A percentile compares a stretch with the other conserved stretches of the same genome.
Conservation (phyloP, 768 basidiomycete species). For the Mrakia gelida region DNA sequence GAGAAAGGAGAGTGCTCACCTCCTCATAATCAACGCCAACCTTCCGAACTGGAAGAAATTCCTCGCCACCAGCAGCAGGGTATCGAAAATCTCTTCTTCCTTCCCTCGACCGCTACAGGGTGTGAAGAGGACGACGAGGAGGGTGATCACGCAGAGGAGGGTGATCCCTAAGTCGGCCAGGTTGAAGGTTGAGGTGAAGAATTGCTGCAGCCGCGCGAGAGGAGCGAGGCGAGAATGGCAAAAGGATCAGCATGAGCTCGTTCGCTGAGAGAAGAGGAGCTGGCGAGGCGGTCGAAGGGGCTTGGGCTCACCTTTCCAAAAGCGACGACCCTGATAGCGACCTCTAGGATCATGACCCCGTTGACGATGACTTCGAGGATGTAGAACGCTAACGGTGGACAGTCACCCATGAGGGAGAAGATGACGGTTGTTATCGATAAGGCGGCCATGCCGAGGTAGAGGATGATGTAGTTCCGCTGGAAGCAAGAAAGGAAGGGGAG, state of each 20-base stretch:
- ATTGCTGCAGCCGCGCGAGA: conserved; percentile 62
- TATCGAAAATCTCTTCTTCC: conserved; percentile 83
- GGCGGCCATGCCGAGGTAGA: conserved; percentile 84
- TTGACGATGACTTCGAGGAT: conserved; percentile 85
- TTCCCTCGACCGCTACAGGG: conserved; percentile 71
- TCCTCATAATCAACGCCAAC: conserved; percentile 86
- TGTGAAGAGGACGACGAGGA: conserved; percentile 70
- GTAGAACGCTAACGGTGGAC: conserved; percentile 83
- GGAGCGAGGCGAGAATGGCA: background rate
- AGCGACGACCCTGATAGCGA: conserved; percentile 82
- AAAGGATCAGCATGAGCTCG: background rate
- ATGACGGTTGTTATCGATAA: conserved; percentile 81
- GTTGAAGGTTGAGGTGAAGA: conserved; percentile 89
- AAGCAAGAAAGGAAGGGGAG: background rate
- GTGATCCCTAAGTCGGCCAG: conserved; percentile 84
- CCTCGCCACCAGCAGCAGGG: conserved; percentile 73
- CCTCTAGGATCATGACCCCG: conserved; percentile 84
- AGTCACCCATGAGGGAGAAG: conserved; percentile 74
- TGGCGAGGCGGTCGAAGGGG: too few species aligned
- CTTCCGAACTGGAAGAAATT: conserved; percentile 66
- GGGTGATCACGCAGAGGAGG: conserved; percentile 78
- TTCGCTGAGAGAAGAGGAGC: too few species aligned
- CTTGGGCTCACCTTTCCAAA: conserved; percentile 76
- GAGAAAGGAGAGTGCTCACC: conserved; percentile 54
- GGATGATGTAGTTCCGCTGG: conserved; percentile 61